These are phyloP conservation scores for Drechmeria coniospora DNA, from an alignment of 2,329 filamentous ascomycete species.

Conservation along the genomic window DNA sequence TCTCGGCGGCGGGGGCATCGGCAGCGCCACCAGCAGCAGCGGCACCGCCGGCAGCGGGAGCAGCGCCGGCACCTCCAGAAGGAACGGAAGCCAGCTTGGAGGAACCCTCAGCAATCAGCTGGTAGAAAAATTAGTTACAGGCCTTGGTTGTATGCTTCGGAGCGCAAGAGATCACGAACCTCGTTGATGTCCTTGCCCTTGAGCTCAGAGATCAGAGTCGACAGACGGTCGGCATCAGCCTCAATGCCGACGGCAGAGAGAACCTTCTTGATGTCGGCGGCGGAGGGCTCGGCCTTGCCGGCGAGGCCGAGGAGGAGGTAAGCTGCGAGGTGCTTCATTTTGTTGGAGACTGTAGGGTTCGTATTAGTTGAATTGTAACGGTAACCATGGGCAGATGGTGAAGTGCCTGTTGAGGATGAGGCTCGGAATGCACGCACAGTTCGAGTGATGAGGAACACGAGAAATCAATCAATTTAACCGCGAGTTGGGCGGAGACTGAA, in stretches of 20 bases:
- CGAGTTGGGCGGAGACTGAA: conserved; percentile 95
- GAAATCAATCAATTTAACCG: conserved; percentile 99
- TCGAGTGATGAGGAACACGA: conserved; percentile 49
- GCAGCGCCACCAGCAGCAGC: conserved; percentile 51
- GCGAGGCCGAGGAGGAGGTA: conserved; percentile 93
- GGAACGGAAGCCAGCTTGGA: conserved; percentile 95
- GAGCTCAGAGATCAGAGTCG: conserved; percentile 79
- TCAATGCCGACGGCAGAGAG: conserved; percentile 92
- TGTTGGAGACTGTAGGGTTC: conserved; percentile 36
- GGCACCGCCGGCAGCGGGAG: conserved; percentile 48
- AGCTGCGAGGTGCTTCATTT: conserved; percentile 99
- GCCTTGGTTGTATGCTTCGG: background rate
- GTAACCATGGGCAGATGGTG: no score
- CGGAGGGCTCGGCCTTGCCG: conserved; percentile 81
- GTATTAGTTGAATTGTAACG: no score
- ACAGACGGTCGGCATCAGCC: conserved; percentile 74
- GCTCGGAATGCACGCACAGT: no score
- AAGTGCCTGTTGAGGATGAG: conserved; percentile 2
- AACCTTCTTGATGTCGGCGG: conserved; percentile 72
- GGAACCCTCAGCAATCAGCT: conserved; percentile 86
- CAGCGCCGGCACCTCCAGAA: conserved; percentile 71
- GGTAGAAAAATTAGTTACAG: conserved; percentile 9
- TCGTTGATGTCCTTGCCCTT: conserved; percentile 85
- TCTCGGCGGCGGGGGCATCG: conserved; percentile 47
- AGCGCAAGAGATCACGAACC: conserved; percentile 31